Conservation (phyloP, 2,329 filamentous ascomycete genomes). For the Talaromyces sp. region DNA sequence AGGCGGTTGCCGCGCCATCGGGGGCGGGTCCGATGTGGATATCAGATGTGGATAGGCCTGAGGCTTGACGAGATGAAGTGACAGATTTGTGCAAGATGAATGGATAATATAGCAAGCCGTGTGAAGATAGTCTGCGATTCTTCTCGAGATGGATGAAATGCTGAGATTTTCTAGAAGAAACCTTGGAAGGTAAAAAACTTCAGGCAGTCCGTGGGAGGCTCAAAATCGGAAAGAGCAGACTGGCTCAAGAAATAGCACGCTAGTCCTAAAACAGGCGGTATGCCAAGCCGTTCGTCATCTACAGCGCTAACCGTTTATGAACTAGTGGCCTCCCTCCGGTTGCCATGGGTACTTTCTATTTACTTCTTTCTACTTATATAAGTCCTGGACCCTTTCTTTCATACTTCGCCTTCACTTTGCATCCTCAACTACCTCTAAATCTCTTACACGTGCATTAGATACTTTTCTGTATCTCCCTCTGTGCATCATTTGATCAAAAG, state of each 20-base stretch:
- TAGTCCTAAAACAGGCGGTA: background rate
- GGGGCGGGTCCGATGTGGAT: constrained; percentile 16
- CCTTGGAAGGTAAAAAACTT: background rate
- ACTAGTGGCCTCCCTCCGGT: constrained; percentile 29
- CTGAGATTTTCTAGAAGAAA: background rate
- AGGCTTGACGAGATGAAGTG: background rate
- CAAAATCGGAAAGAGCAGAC: constrained; percentile 40
- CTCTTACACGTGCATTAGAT: constrained; percentile 32
- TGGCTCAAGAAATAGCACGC: background rate
- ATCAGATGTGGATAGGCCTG: constrained; percentile 4
- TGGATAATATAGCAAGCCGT: background rate
- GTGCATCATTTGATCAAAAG: constrained; percentile 24
- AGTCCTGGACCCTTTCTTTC: constrained; percentile 17
- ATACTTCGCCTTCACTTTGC: constrained; percentile 20
- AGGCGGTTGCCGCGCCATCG: constrained; percentile 32
- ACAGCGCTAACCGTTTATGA: constrained; percentile 37
- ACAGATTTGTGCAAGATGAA: background rate
- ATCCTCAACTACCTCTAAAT: constrained; percentile 23
- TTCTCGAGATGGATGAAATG: background rate
- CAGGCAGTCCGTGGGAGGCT: constrained; percentile 29
- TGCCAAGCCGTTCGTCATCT: background rate
- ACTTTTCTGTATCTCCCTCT: constrained; percentile 25
- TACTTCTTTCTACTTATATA: constrained; percentile 25
- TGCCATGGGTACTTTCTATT: constrained; percentile 43
- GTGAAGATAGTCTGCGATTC: background rate